Evolutionary conservation across 495 filamentous ascomycete species (phyloP), one percentile per base, ranked within the genome.

Genomic region (Rhizodiscina lignyota): DNA sequence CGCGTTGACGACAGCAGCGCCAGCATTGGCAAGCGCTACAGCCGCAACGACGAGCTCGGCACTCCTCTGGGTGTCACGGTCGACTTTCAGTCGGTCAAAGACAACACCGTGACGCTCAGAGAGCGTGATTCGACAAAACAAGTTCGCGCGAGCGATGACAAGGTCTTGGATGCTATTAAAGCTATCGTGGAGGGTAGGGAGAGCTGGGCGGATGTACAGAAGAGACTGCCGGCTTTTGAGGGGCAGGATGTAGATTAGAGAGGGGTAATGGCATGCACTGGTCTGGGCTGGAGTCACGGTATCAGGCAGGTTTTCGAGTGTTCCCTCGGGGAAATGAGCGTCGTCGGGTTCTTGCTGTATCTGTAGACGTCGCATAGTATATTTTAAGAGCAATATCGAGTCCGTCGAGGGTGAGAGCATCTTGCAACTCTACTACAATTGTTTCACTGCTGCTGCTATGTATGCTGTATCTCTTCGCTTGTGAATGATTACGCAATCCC

Each of bases 11-110:
- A 74, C 50, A 73, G 69, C 10, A 67, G 66, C 21, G 74, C 72
- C 44, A 72, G 64, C 40, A 83, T 81, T 39, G 76, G 76, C 43
- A 81, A 76, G 55, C 68, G 75, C 16, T 70, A 76, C 54, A 57
- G 71, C 21, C 60, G 71, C 42, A 75, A 79, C 50, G 70, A 77
- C 53, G 71, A 83, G 58, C 60, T 79, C 37, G 70, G 73, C 21
- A 74, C 72, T 31, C 68, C 73, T 23, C 64, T 79, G 32, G 69
- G 74, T 42, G 64, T 77, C 48, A 78, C 71, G n/a, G 62, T 76
- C 23, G 70, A 78, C 50, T 82, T 79, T 55, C 68, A 81, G 61
- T 72, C 71, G 21, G 59, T 79, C 34, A 68, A 74, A 52, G 74
- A 79, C 48, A 66, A 65, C 42, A 67, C 67, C 3, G 63, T 78